phyloP scores from a whole-genome alignment of 441 rosid genomes.

The Populus hybrid region DNA sequence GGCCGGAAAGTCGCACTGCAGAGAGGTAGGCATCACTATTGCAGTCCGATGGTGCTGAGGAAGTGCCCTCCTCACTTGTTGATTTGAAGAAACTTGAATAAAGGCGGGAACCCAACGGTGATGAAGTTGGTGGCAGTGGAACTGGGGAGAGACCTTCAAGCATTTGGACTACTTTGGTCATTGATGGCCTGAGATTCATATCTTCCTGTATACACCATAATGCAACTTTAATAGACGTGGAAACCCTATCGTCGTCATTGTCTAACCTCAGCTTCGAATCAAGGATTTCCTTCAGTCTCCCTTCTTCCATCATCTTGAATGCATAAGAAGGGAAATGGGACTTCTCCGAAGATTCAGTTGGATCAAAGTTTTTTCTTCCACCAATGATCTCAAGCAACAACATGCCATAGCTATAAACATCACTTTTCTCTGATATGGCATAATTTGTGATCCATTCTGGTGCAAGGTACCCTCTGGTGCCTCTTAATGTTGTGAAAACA shows the following conservation, averaged over 20 bases:
- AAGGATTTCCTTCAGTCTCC: constrained; percentile 59
- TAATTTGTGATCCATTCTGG: constrained; percentile 96
- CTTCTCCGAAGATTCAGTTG: constrained; percentile 62
- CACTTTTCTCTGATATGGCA: constrained; percentile 93
- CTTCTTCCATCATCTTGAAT: constrained; percentile 91
- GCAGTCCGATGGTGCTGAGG: constrained; percentile 74
- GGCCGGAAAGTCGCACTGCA: constrained; percentile 86
- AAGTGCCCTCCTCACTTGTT: constrained; percentile 60
- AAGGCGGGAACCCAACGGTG: constrained; percentile 65
- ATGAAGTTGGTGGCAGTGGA: constrained; percentile 57
- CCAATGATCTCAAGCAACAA: constrained; percentile 81
- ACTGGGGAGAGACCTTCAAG: constrained; percentile 83
- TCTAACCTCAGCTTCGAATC: constrained; percentile 52
- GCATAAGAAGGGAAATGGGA: constrained; percentile 86
- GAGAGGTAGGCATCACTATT: constrained; percentile 68
- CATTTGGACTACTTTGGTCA: constrained; percentile 90
- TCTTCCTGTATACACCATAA: constrained; percentile 98
- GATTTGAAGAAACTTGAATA: constrained; percentile 45
- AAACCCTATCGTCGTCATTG: constrained; percentile 44
- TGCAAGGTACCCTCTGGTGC: constrained; percentile 93
- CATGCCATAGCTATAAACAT: constrained; percentile 94
- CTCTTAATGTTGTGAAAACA: constrained; percentile 85
- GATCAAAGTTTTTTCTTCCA: constrained; percentile 78
- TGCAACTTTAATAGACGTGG: constrained; percentile 64
- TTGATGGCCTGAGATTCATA: constrained; percentile 71